These are phyloP conservation scores for Eurotiales sp. DNA, from an alignment of 2,329 filamentous ascomycete species.

Conservation along the genomic window DNA sequence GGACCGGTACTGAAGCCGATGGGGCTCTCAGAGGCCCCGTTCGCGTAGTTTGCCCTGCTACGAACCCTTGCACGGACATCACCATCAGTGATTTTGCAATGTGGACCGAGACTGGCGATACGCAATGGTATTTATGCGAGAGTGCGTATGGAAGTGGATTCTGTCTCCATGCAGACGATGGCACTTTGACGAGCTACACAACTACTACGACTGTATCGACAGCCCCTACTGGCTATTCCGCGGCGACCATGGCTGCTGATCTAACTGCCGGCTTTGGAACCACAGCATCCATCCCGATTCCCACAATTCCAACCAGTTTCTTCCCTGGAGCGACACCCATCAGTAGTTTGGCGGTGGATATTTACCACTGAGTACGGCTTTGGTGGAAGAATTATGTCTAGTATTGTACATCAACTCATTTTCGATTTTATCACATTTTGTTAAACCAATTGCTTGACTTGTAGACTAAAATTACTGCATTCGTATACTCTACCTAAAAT, in stretches of 20 bases:
- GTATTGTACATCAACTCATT: not conserved
- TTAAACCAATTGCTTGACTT: too few species aligned
- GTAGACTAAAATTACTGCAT: too few species aligned
- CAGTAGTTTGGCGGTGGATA: conserved; percentile 15
- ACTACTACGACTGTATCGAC: conserved; percentile 22
- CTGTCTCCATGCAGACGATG: conserved; percentile 38
- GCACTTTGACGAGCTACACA: conserved; percentile 18
- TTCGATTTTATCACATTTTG: too few species aligned
- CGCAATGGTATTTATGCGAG: conserved; percentile 45
- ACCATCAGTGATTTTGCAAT: conserved; percentile 51
- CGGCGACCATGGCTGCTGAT: conserved; percentile 25
- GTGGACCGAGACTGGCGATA: conserved; percentile 32
- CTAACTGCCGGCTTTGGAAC: conserved; percentile 24
- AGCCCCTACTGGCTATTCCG: conserved; percentile 26
- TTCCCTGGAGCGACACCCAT: conserved; percentile 29
- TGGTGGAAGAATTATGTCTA: not conserved
- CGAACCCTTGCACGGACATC: conserved; percentile 52
- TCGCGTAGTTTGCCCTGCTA: conserved; percentile 50
- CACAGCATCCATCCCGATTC: conserved; percentile 24
- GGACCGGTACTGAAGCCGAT: conserved; percentile 52
- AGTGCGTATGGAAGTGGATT: conserved; percentile 48
- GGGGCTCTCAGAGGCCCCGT: conserved; percentile 53
- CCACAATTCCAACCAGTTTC: conserved; percentile 28
- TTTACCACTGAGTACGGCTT: not conserved
- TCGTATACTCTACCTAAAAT: too few species aligned